Base-by-base conservation (phyloP, 2,329 filamentous ascomycete species). In the Monilinia polystroma region DNA sequence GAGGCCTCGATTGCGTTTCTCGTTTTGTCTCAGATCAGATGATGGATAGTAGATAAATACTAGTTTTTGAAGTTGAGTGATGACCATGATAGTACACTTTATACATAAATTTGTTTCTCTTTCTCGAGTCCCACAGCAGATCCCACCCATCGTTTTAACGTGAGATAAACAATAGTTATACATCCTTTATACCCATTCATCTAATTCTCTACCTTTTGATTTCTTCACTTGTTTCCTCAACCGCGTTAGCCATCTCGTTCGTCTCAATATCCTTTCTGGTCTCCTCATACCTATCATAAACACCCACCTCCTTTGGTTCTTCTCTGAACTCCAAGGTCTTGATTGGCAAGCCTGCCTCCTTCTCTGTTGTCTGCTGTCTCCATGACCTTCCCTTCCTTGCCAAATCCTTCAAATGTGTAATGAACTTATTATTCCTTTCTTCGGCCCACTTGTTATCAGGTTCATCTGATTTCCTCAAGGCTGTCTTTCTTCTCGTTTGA, bases 301-400 rank as follows among this genome's bases (percentile, higher is more conserved):
- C 18, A 8, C 63, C 63, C 2, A 66, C 63, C 29, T 60, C 63
- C 63, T 60, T 60, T 45, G 58, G 49, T 38, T 52, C 32, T 32
- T 32, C 54, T 29, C 35, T 66, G 32, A 43, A 60, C 4, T 83
- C 84, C 29, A 84, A 78, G 54, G 86, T 79, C 53, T 81, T 78
- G 16, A 85, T 72, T 0, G 82, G 82, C 29, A 78, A 73, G 56
- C 77, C 74, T 67, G 80, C 77, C 66, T 88, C 85, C 41, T 82
- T 73, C 73, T 81, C 72, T 66, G 87, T 83, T 75, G 88, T 80
- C 69, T 78, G 68, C 64, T 80, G 73, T 67, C 92, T 85, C 77
- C 84, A 90, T 60, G 76, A 68, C 54, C 84, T 82, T 10, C 93
- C 92, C 63, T 80, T 75, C 16, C 80, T 72, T 64, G 83, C 87